Evolutionary conservation across 2,329 filamentous ascomycete genomes (phyloP), one percentile per base, ranked within the genome.

Genomic region (Beauveria brongniartii): DNA sequence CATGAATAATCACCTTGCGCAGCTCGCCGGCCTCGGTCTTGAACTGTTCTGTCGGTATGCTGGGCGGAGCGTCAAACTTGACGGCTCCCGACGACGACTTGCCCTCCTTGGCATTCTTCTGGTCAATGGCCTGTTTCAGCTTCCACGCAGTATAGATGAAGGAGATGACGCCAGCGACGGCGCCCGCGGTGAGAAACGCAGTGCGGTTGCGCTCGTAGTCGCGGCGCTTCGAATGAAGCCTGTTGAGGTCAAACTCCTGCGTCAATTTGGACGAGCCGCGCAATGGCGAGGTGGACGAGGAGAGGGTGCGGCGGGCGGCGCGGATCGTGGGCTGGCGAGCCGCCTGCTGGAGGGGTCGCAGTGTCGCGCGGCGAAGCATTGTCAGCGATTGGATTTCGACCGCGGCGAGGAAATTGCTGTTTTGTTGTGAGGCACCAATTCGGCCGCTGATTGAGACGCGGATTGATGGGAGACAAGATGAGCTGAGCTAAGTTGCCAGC

Each of bases 1-100:
- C 85, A 62, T 86, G 86, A 1, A 88, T 72, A 16, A 89, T 80
- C 1, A 84, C 75, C 70, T 83, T 84, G 67, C 82, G 78, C 70
- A 77, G 77, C 63, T 76, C 76, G 41, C 80, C 79, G 20, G 74
- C 76, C 63, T 81, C 76, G 14, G 74, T 77, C 63, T 74, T 77
- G 68, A 83, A 80, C 0, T 76, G 75, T 60, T 79, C 75, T 22
- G 72, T 74, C 4, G 75, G 77, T 3, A 78, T 69, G 1, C 28
- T 26, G 55, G 69, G 64, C 26, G 68, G 63, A 2, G 72, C 64
- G 63, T 76, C 74, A 62, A 71, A 74, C 48, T 74, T 75, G 61
- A 81, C 72, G 58, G 82, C 77, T 26, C 77, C 65, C 64, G 52
- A 44, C 50, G 55, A n/a, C 7, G 41, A 48, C 54, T 63, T 65